These are phyloP conservation scores for Ophiosphaerella herpotricha DNA, from an alignment of 2,329 filamentous ascomycete genomes.

Conservation along the genomic window DNA sequence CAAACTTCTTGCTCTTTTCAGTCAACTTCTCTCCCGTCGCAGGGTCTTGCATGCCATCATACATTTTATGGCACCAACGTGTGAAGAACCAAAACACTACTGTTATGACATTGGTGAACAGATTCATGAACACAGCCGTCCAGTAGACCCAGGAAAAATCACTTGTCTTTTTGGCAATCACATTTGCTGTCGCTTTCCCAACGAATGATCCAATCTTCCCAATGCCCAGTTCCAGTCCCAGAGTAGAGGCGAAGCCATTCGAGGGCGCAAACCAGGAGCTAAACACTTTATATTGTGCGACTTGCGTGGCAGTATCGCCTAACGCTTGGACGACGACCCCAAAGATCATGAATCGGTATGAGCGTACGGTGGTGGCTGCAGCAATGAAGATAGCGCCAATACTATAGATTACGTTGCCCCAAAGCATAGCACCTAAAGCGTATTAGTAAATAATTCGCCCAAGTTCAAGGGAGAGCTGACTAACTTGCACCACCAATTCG, in stretches of 20 bases:
- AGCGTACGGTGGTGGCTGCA: conserved; percentile 60
- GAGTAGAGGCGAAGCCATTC: conserved; percentile 65
- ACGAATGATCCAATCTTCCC: conserved; percentile 66
- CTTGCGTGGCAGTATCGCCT: conserved; percentile 67
- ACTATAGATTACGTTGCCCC: conserved; percentile 65
- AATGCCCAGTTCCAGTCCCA: conserved; percentile 64
- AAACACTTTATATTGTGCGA: conserved; percentile 69
- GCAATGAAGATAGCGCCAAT: conserved; percentile 64
- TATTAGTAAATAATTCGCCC: not conserved
- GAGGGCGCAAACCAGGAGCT: conserved; percentile 67
- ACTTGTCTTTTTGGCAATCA: conserved; percentile 62
- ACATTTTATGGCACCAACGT: conserved; percentile 55
- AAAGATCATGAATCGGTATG: conserved; percentile 64
- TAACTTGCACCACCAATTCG: conserved; percentile 59
- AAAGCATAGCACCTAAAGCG: conserved; percentile 57
- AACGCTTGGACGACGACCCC: conserved; percentile 61
- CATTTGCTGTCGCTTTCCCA: conserved; percentile 64
- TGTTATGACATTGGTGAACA: conserved; percentile 64
- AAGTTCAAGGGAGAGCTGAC: not conserved
- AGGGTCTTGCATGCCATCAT: conserved; percentile 55
- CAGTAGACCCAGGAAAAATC: conserved; percentile 68
- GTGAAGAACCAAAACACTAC: conserved; percentile 62
- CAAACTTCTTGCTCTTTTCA: conserved; percentile 63
- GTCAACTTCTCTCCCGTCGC: conserved; percentile 64
- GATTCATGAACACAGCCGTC: conserved; percentile 66